phyloP scores from a whole-genome alignment of 2,329 filamentous ascomycete genomes.

The Mycosphaerelloides madeirae region DNA sequence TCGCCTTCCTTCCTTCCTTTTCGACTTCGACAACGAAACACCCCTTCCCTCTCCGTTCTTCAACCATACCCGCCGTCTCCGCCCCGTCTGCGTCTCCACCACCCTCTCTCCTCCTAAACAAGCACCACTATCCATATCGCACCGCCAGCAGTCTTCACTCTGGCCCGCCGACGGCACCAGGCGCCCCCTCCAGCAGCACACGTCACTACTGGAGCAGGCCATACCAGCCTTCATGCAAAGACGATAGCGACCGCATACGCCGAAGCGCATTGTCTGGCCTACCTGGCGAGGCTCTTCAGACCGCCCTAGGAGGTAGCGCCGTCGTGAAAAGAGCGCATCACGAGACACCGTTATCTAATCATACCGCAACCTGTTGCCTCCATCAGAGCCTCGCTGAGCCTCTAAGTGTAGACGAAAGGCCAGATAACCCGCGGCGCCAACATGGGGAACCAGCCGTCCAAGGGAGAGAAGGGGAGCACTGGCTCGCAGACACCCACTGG shows the following conservation, averaged over 20 bases:
- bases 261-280: constrained; percentile 42
- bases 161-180: constrained; percentile 19
- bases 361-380: constrained; percentile 1
- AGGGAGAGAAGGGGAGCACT: constrained; percentile 44
- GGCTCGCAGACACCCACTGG: constrained; percentile 43
- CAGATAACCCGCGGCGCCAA: constrained; percentile 12
- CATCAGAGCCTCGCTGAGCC: not conserved
- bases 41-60: not conserved
- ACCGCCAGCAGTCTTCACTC: constrained; percentile 11
- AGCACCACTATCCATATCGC: not conserved
- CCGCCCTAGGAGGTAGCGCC: constrained; percentile 37
- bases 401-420: not conserved
- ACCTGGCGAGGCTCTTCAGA: constrained; percentile 42
- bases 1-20: no score
- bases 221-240: constrained; percentile 27
- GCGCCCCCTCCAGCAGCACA: constrained; percentile 17
- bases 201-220: constrained; percentile 20
- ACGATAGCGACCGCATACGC: constrained; percentile 31
- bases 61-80: not conserved
- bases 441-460: constrained; percentile 77
- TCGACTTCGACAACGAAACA: no score
- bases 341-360: constrained; percentile 4
- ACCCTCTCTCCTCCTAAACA: not conserved
- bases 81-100: not conserved
- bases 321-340: constrained; percentile 5